Conservation (phyloP, 129 eudicot genomes). For the Helianthus annuus region HanXRQr2.0-SUNRISE NC_035445.2:15849781-15850280, state of each 20-base stretch:
- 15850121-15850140: not conserved
- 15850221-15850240: too few species aligned
- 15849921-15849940: conserved; percentile 57
- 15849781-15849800: too few species aligned
- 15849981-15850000: conserved; percentile 33
- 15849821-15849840: conserved; percentile 50
- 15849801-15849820: too few species aligned
- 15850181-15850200: not conserved
- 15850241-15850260: too few species aligned
- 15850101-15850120: not conserved
- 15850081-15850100: not conserved
- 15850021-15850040: conserved; percentile 20
- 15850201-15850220: too few species aligned
- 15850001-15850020: conserved; percentile 23
- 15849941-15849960: conserved; percentile 34
- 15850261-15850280: too few species aligned
- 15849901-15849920: conserved; percentile 74
- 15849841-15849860: conserved; percentile 83
- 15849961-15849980: conserved; percentile 33
- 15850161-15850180: not conserved
- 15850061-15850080: not conserved
- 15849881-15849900: conserved; percentile 72
- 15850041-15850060: conserved; percentile 36
- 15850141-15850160: not conserved
- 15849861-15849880: conserved; percentile 79